These are phyloP conservation scores for Lentinula edodes DNA, from an alignment of 768 basidiomycete genomes.

Conservation along the genomic window DNA sequence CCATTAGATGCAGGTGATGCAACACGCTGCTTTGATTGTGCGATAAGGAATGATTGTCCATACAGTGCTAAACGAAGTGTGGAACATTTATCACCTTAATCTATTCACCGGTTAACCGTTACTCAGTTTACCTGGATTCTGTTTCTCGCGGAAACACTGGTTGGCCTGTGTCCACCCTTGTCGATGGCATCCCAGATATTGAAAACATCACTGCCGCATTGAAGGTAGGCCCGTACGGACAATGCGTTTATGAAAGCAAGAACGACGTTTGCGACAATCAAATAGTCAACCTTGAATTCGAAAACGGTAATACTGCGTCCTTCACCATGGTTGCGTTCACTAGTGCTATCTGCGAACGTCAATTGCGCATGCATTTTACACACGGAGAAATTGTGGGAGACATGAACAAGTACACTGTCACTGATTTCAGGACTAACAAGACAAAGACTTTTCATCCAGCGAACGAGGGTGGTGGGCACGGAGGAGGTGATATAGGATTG, in stretches of 20 bases:
- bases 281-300: conserved; percentile 86
- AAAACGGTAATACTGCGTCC: conserved; percentile 72
- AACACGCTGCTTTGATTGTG: conserved; percentile 73
- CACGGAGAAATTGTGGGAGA: conserved; percentile 88
- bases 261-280: conserved; percentile 92
- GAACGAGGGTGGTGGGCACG: conserved; percentile 68
- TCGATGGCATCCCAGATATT: conserved; percentile 82
- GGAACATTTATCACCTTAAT: conserved; percentile 10
- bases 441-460: conserved; percentile 42
- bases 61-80: conserved; percentile 85
- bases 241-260: conserved; percentile 77
- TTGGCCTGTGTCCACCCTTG: conserved; percentile 67
- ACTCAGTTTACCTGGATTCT: conserved; percentile 76
- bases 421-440: conserved; percentile 61
- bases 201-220: conserved; percentile 78
- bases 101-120: not conserved
- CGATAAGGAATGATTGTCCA: conserved; percentile 64
- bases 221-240: conserved; percentile 66
- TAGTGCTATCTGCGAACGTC: conserved; percentile 73
- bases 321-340: conserved; percentile 91
- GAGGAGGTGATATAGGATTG: conserved; percentile 78
- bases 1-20: conserved; percentile 63
- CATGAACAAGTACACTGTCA: conserved; percentile 70
- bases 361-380: conserved; percentile 79
- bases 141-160: conserved; percentile 44